Evolutionary conservation across 2,329 filamentous ascomycete genomes (phyloP), one percentile per base, ranked within the genome.

Genomic region (Macrophomina pseudophaseolina): DNA sequence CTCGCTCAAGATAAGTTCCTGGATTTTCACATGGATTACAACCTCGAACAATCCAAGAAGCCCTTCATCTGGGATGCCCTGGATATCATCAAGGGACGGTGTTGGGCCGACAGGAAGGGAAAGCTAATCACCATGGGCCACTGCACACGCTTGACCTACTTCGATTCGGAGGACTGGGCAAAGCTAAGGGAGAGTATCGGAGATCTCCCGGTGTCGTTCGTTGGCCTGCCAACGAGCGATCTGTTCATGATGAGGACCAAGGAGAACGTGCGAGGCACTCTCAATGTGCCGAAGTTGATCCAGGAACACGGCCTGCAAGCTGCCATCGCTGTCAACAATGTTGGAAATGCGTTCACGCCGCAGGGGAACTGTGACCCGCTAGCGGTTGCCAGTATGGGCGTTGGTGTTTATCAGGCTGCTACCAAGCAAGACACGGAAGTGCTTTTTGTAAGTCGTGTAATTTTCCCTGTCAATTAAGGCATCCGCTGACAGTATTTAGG

Each of bases 331-430:
- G 83, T 91, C 44, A 92, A 92, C 72, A 92, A 92, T 71, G 86
- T 92, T 14, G 90, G 90, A 18, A 92, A 92, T 73, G 88, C 90
- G 0, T 92, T 92, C 71, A 92, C 90, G 6, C 90, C 90, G 0
- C 86, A 89, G 72, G 90, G 90, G 0, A 87, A 81, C 18, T 88
- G 85, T 46, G 90, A 92, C 77, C 90, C 90, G 1, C 74, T 92
- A 58, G 81, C 81, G 48, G 78, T 91, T 51, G 88, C 89, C 23
- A 87, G 84, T 69, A 78, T 88, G 63, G 86, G 87, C 1, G 87
- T 91, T 0, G 89, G 88, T 0, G 73, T 92, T 3, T 92, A 92
- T 72, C 89, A 91, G 68, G 85, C 86, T 1, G 89, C 89, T 0
- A 90, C 87, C 1, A 83, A 82, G 67, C 73, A 77, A 16, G 88